phyloP scores from a whole-genome alignment of 2,329 filamentous ascomycete species.

The Colletotrichum camelliae region DNA sequence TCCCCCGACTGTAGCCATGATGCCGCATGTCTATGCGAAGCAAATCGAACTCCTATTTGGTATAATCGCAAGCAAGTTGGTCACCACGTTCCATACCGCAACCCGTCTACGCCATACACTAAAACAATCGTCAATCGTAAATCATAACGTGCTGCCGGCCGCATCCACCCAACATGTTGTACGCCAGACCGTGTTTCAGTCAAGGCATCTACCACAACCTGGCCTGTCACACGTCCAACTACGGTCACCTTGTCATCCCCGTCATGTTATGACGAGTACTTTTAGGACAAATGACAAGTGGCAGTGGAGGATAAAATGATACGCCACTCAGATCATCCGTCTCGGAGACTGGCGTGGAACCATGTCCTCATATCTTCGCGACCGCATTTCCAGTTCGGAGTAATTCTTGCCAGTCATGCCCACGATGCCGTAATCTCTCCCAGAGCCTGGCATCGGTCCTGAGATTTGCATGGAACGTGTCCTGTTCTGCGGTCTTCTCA shows the following conservation, averaged over 20 bases:
- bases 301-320: not conserved
- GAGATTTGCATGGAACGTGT: conserved; percentile 50
- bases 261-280: not conserved
- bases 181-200: not conserved
- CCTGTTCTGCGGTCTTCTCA: conserved; percentile 37
- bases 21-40: not conserved
- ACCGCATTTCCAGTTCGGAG: conserved; percentile 54
- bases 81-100: not conserved
- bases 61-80: not conserved
- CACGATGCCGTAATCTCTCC: conserved; percentile 32
- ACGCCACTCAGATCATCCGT: conserved; percentile 40
- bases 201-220: not conserved
- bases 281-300: not conserved
- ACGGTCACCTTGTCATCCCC: not conserved
- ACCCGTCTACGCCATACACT: not conserved
- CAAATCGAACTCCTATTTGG: not conserved
- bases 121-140: conserved; percentile 12
- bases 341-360: conserved; percentile 55
- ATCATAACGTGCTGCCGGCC: not conserved
- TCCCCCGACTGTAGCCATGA: not conserved
- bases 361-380: conserved; percentile 64
- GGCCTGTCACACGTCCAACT: not conserved
- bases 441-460: conserved; percentile 53
- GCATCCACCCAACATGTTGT: not conserved
- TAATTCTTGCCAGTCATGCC: conserved; percentile 31